These are phyloP conservation scores for Hirschioporus abietinus DNA, from an alignment of 768 basidiomycete species.

Conservation along the genomic window DNA sequence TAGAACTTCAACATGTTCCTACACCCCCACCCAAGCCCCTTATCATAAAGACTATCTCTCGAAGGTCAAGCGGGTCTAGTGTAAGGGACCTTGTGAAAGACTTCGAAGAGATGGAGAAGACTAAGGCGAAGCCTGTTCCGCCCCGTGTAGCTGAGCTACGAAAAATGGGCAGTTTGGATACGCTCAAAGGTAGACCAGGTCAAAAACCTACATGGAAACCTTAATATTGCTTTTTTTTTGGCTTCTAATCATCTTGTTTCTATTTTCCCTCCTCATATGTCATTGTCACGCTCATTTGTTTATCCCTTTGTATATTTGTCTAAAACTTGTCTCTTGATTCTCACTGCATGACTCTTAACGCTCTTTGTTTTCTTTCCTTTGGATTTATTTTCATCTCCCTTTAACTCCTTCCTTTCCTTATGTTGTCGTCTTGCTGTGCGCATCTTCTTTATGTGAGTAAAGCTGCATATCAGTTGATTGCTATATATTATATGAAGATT, in stretches of 20 bases:
- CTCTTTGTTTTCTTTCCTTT: not conserved
- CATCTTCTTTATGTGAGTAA: not conserved
- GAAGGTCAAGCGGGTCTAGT: conserved; percentile 62
- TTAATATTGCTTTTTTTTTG: conserved; percentile 4
- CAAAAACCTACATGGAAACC: conserved; percentile 14
- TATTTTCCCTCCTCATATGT: not conserved
- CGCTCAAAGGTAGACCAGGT: conserved; percentile 4
- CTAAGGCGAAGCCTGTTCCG: conserved; percentile 26
- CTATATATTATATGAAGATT: not conserved
- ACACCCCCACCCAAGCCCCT: conserved; percentile 24
- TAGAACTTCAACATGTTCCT: conserved; percentile 47
- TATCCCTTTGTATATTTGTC: not conserved
- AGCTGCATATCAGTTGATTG: not conserved
- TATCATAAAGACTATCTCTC: conserved; percentile 22
- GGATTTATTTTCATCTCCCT: not conserved
- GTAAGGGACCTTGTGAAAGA: conserved; percentile 67
- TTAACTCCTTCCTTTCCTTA: not conserved
- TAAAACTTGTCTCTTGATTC: not conserved
- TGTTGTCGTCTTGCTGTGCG: not conserved
- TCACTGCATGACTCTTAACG: not conserved
- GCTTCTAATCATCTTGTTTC: not conserved
- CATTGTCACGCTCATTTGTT: not conserved
- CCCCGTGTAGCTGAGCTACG: conserved; percentile 32
- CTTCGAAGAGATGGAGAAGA: conserved; percentile 47
- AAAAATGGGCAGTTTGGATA: conserved; percentile 11